These are phyloP conservation scores for Saccharomyces kudriavzevii DNA, from an alignment of 805 yeast genomes.

Conservation along the genomic window DNA sequence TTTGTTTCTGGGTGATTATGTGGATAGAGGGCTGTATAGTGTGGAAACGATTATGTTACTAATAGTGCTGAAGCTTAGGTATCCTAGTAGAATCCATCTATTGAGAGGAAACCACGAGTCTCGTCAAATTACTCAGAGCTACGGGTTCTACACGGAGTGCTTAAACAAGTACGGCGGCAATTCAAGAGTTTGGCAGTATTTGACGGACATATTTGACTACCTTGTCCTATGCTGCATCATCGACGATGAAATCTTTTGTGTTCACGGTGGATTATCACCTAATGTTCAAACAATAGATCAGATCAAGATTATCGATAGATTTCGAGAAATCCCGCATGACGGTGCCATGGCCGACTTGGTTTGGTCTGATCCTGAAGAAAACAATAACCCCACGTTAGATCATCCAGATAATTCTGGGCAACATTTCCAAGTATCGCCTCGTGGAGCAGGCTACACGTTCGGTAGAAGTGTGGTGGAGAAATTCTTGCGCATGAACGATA, in stretches of 20 bases:
- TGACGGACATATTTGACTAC: constrained; percentile 90
- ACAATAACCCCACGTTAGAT: constrained; percentile 27
- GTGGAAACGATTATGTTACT: constrained; percentile 86
- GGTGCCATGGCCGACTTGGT: constrained; percentile 99
- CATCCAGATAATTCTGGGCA: constrained; percentile 27
- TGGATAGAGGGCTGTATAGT: constrained; percentile 88
- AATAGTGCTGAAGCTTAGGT: constrained; percentile 75
- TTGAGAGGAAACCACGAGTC: constrained; percentile 96
- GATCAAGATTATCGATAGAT: constrained; percentile 80
- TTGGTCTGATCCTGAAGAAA: constrained; percentile 97
- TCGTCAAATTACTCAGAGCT: constrained; percentile 91
- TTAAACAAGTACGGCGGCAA: constrained; percentile 71
- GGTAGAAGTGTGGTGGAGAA: constrained; percentile 86
- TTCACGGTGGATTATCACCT: constrained; percentile 95
- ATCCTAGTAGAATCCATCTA: constrained; percentile 74
- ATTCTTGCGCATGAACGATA: constrained; percentile 67
- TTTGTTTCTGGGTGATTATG: constrained; percentile 89
- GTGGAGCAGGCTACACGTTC: constrained; percentile 98
- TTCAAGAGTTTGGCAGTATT: constrained; percentile 75
- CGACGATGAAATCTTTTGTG: constrained; percentile 84
- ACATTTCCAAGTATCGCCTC: constrained; percentile 81
- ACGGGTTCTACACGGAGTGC: constrained; percentile 95
- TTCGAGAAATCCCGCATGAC: constrained; percentile 94
- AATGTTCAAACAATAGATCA: constrained; percentile 91
- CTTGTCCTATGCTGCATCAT: constrained; percentile 83